phyloP scores from a whole-genome alignment of 2,329 filamentous ascomycete species.

The Neonectria sp. region DNA sequence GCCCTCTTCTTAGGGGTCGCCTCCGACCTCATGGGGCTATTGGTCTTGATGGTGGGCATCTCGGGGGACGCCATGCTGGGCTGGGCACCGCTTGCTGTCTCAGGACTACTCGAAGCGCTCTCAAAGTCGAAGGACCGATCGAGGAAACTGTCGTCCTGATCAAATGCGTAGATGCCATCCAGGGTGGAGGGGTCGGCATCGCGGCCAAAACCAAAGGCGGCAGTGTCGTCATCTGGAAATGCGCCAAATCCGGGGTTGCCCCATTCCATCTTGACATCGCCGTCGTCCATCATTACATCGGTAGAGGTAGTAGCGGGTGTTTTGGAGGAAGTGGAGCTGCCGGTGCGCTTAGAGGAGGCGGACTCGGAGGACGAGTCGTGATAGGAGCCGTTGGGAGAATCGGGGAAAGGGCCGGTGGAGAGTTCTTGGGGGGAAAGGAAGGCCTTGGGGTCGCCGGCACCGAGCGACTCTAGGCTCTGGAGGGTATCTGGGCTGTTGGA shows the following conservation, averaged over 20 bases:
- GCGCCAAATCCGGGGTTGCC: constrained; percentile 51
- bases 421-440: constrained; percentile 54
- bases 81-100: constrained; percentile 48
- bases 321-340: constrained; percentile 63
- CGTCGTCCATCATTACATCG: constrained; percentile 62
- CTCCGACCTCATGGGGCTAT: constrained; percentile 48
- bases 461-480: constrained; percentile 52
- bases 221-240: constrained; percentile 57
- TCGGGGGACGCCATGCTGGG: constrained; percentile 59
- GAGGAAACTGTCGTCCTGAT: constrained; percentile 62
- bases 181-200: constrained; percentile 45
- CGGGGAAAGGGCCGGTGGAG: constrained; percentile 57
- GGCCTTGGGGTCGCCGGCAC: constrained; percentile 49
- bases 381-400: constrained; percentile 60
- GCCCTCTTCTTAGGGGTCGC: constrained; percentile 48
- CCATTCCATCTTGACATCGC: constrained; percentile 61
- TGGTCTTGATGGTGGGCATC: constrained; percentile 59
- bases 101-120: constrained; percentile 71
- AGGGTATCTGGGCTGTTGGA: constrained; percentile 56
- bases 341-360: constrained; percentile 63
- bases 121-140: constrained; percentile 70
- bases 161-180: constrained; percentile 52
- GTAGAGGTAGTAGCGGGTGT: constrained; percentile 57
- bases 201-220: constrained; percentile 53
- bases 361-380: constrained; percentile 69